Evolutionary conservation across 2,329 filamentous ascomycete species (phyloP), one percentile per base, ranked within the genome.

Genomic region (Neophaeococcomyces mojaviensis): DNA sequence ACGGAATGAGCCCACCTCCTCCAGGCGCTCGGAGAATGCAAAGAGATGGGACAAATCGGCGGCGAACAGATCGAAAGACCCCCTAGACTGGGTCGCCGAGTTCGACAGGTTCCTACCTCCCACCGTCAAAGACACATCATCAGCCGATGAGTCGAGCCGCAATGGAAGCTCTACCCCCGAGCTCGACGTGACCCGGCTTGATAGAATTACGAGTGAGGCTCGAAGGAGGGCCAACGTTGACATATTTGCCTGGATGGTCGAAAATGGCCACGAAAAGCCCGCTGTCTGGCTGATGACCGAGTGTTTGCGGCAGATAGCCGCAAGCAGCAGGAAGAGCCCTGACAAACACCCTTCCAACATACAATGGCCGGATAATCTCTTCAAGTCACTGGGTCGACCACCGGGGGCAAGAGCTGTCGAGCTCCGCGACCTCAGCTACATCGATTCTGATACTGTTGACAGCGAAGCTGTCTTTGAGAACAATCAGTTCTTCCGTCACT

Each of bases 251-350:
- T 61, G 67, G 49, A 53, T 71, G 41, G 68, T 66, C 1, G 63
- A 68, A 35, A 55, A 64, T 48, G 59, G 62, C 20, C 62, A 68
- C 49, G 68, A 68, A 65, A 52, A 64, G 43, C 64, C 61, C 13
- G 68, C 68, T 22, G 52, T 68, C 44, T 57, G 59, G 38, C 53
- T 71, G 8, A 55, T 68, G 16, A 62, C 59, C 45, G 59, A 56
- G 39, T 53, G 72, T 46, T 56, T 71, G 30, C 65, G 68, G 51
- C 58, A 59, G 9, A 57, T 63, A 28, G 60, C 66, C 28, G 45
- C 50, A 22, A 48, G 62, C 48, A 28, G 42, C 40, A 24, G 44
- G 8, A 46, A 55, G 8, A 46, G 46, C 7, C 50, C 51, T 45
- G 47, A 49, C 10, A 46, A 49, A 9, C 48, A 55, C 34, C 57